Conservation (phyloP, 306 rosid species). For the Chamaecrista fasciculata region DNA sequence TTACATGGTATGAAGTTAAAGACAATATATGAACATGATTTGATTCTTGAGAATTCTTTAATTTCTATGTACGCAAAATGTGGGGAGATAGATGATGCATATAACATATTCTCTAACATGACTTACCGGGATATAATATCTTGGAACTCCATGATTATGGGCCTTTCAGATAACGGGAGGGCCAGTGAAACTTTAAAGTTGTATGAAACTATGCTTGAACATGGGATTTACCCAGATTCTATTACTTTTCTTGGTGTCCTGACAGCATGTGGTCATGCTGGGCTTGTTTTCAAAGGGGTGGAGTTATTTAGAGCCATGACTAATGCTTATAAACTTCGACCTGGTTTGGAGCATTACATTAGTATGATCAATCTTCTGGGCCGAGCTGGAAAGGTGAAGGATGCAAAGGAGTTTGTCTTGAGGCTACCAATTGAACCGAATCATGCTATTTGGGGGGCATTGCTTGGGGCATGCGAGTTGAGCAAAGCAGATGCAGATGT, state of each 20-base stretch:
- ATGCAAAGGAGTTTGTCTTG: slow-evolving; percentile 61
- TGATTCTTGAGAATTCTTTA: slow-evolving; percentile 66
- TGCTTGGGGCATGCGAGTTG: slow-evolving; percentile 61
- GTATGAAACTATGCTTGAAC: slow-evolving; percentile 57
- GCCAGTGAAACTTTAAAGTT: slow-evolving; percentile 38
- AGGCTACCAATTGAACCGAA: slow-evolving; percentile 60
- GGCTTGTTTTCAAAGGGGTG: slow-evolving; percentile 53
- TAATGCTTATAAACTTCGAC: slow-evolving; percentile 47
- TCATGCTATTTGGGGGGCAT: slow-evolving; percentile 65
- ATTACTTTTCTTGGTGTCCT: slow-evolving; percentile 67
- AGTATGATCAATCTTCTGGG: slow-evolving; percentile 72
- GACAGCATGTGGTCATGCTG: slow-evolving; percentile 70
- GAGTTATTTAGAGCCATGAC: slow-evolving; percentile 50
- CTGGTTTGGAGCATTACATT: slow-evolving; percentile 65
- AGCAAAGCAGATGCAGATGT: slow-evolving; percentile 42
- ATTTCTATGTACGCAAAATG: slow-evolving; percentile 80
- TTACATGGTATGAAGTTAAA: slow-evolving; percentile 59
- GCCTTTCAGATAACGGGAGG: slow-evolving; percentile 64
- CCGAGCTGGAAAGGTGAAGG: slow-evolving; percentile 61
- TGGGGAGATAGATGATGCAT: slow-evolving; percentile 65
- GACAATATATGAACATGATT: slow-evolving; percentile 45
- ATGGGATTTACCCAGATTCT: slow-evolving; percentile 47
- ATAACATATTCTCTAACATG: slow-evolving; percentile 59
- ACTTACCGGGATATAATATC: slow-evolving; percentile 48
- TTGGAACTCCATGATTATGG: slow-evolving; percentile 79